phyloP scores from a whole-genome alignment of 2,329 filamentous ascomycete species.

The Colletotrichum kahawae region DNA sequence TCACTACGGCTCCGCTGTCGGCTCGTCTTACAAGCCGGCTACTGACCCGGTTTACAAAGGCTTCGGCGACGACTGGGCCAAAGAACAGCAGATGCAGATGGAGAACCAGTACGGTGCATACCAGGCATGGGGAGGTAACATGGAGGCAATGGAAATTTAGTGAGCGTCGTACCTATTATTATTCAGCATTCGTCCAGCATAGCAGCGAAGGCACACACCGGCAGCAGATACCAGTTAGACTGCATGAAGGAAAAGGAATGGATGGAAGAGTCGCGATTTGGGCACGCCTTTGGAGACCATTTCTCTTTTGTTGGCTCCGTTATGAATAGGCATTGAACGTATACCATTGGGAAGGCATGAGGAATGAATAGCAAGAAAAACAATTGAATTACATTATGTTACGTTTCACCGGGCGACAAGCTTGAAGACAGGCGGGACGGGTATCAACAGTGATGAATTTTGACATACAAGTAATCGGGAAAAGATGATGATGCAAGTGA shows the following conservation, averaged over 20 bases:
- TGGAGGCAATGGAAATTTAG: slow-evolving; percentile 54
- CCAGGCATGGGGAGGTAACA: slow-evolving; percentile 51
- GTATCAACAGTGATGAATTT: neutral
- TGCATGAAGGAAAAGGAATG: neutral
- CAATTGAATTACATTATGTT: neutral
- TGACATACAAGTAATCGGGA: neutral
- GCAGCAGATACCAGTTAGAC: neutral
- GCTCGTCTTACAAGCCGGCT: slow-evolving; percentile 37
- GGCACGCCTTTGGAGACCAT: neutral
- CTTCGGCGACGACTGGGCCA: slow-evolving; percentile 31
- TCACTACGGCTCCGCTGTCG: slow-evolving; percentile 46
- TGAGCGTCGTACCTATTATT: slow-evolving; percentile 27
- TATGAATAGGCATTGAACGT: slow-evolving; percentile 2
- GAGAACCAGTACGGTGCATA: slow-evolving; percentile 72
- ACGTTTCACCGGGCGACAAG: neutral
- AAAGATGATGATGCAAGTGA: neutral
- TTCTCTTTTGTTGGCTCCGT: slow-evolving; percentile 1
- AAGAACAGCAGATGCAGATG: slow-evolving; percentile 59
- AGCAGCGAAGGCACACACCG: neutral
- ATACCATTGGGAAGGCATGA: slow-evolving; percentile 15
- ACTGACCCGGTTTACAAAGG: slow-evolving; percentile 73
- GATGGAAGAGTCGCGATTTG: neutral
- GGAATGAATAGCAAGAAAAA: slow-evolving; percentile 3
- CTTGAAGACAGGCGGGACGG: neutral
- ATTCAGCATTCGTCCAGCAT: neutral